phyloP scores from a whole-genome alignment of 192 early-diverging fungal genomes.

The Linnemannia zychae region DNA sequence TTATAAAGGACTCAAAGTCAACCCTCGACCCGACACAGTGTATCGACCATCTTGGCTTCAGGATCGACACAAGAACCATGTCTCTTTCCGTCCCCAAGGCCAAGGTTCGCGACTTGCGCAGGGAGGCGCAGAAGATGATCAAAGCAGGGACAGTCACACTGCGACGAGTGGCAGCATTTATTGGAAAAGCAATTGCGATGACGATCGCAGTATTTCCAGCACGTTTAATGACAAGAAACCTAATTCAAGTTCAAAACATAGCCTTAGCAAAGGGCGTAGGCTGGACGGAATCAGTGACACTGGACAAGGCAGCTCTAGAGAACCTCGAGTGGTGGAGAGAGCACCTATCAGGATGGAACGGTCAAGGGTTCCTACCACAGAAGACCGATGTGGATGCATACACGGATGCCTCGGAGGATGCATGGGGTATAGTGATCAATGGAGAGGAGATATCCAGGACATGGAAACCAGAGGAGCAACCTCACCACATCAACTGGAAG shows the following conservation, averaged over 20 bases:
- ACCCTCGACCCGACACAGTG: constrained; percentile 3
- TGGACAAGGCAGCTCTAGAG: neutral
- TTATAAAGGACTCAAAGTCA: constrained; percentile 9
- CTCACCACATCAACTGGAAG: constrained; percentile 27
- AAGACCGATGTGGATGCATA: constrained; percentile 7
- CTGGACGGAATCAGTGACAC: neutral
- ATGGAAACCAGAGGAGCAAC: neutral
- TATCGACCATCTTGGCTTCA: constrained; percentile 23
- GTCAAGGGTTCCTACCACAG: constrained; percentile 11
- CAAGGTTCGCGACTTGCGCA: constrained; percentile 10
- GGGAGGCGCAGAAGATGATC: constrained; percentile 18
- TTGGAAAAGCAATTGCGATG: constrained; percentile 30
- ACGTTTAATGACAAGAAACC: neutral
- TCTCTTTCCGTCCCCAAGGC: constrained; percentile 4
- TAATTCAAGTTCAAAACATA: constrained; percentile 15
- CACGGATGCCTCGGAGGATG: constrained; percentile 35
- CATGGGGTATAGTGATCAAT: constrained; percentile 16
- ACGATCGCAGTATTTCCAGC: constrained; percentile 19
- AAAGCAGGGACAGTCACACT: neutral
- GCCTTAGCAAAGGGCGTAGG: neutral
- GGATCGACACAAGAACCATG: constrained; percentile 13
- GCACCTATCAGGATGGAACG: constrained; percentile 14
- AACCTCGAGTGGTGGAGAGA: constrained; percentile 7
- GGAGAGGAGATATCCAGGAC: neutral
- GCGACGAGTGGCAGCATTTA: constrained; percentile 9